These are phyloP conservation scores for Aspergillus sp. DNA, from an alignment of 2,329 filamentous ascomycete species.

Conservation along the genomic window DNA sequence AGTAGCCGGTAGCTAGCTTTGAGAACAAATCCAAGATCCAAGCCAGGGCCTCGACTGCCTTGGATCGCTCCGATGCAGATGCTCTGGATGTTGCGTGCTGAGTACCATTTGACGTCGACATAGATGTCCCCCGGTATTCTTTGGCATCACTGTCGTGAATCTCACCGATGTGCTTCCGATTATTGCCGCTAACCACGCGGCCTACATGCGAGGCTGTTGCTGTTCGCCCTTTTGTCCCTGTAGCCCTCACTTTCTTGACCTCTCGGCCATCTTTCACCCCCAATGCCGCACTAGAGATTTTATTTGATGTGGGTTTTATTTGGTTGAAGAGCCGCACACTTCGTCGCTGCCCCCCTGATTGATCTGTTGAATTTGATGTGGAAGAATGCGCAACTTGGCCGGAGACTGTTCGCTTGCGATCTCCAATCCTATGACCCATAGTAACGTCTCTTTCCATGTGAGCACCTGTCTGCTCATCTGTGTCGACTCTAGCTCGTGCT, in stretches of 20 bases:
- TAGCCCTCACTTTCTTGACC: constrained; percentile 79
- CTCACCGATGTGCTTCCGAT: constrained; percentile 65
- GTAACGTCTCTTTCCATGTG: constrained; percentile 33
- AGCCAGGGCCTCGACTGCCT: constrained; percentile 72
- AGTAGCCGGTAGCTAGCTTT: constrained; percentile 79
- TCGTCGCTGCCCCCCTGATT: constrained; percentile 63
- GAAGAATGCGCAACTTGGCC: constrained; percentile 64
- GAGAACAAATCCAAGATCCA: constrained; percentile 78
- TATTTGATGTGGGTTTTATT: constrained; percentile 64
- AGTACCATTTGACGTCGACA: constrained; percentile 25
- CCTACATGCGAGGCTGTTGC: constrained; percentile 71
- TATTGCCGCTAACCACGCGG: constrained; percentile 87
- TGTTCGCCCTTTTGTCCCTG: constrained; percentile 65
- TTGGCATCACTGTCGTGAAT: constrained; percentile 68
- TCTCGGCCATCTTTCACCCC: constrained; percentile 67
- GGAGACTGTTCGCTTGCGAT: constrained; percentile 89
- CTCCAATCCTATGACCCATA: constrained; percentile 45
- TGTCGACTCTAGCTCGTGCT: constrained; percentile 38
- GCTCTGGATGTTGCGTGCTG: constrained; percentile 30
- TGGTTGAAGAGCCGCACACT: constrained; percentile 72
- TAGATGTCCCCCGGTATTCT: constrained; percentile 48
- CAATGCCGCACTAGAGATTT: constrained; percentile 60
- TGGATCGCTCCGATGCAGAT: constrained; percentile 54
- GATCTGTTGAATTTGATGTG: constrained; percentile 61
- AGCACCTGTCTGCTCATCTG: constrained; percentile 40